Evolutionary conservation across 2,329 filamentous ascomycete species (phyloP), one percentile per base, ranked within the genome.

Genomic region (Lojkania enalia): DNA sequence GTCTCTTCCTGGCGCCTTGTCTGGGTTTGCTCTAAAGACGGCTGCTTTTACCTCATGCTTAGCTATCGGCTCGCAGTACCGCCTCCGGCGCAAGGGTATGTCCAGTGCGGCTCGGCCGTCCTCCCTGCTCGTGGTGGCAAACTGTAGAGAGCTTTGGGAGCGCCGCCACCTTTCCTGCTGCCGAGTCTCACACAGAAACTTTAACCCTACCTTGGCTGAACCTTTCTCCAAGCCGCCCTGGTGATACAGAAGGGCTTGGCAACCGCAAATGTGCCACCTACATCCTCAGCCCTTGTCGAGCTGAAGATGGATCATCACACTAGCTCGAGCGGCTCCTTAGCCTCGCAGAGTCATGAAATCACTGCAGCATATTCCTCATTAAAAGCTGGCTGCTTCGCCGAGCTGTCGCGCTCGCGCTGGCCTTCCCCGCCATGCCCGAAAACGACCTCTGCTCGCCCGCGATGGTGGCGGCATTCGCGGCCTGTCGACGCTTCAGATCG

Each of bases 401-500:
- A n/a, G n/a, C n/a, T n/a, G n/a, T n/a, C n/a, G n/a, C n/a, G n/a
- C n/a, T n/a, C n/a, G n/a, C n/a, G n/a, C n/a, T n/a, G n/a, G n/a
- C n/a, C n/a, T n/a, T n/a, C n/a, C n/a, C n/a, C 31, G 14, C 35
- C 20, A 39, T 39, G 20, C 21, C 37, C 20, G n/a, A 29, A 16
- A 5, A 35, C 9, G 35, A 37, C 12, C 12, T 37, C 35, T 19
- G 35, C 35, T 15, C 7, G 35, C 6, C 9, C 9, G 35, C n/a
- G 18, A 6, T 33, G 31, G 31, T 29, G 9, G 25, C n/a, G 9
- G 21, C 6, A 19, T 27, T 14, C n/a, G n/a, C n/a, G 16, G 15
- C 16, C 9, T 5, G 18, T 18, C 33, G 15, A 36, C 16, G n/a
- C n/a, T 11, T 9, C 30, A 53, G 50, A n/a, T n/a, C n/a, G n/a